phyloP scores from a whole-genome alignment of 352 stramenopile genomes.

The Phytophthora sp. region DNA sequence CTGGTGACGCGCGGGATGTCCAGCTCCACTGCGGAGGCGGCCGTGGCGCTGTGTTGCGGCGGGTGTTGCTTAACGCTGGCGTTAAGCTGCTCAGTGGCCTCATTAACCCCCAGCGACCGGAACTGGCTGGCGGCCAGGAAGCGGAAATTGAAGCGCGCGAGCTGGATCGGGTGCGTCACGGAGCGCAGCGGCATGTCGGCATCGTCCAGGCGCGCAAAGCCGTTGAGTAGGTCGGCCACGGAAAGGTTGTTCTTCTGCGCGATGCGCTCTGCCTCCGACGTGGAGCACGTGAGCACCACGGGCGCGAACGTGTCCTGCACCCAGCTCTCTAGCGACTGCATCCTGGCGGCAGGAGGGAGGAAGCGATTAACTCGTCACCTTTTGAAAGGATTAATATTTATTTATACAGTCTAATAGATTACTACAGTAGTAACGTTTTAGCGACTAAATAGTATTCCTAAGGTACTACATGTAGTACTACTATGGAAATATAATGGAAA shows the following conservation, averaged over 20 bases:
- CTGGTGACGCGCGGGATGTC: slow-evolving; percentile 62
- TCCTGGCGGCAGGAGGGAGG: too few relatives aligned
- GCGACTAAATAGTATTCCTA: too few relatives aligned
- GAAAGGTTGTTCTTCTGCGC: slow-evolving; percentile 84
- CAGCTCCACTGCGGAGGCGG: slow-evolving; percentile 54
- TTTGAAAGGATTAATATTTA: too few relatives aligned
- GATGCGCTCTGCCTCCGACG: slow-evolving; percentile 79
- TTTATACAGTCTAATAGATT: too few relatives aligned
- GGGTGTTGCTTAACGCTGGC: slow-evolving; percentile 64
- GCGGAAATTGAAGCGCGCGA: slow-evolving; percentile 78
- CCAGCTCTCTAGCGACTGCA: slow-evolving; percentile 74
- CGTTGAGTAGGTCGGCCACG: slow-evolving; percentile 77
- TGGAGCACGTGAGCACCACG: slow-evolving; percentile 81
- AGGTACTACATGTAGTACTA: too few relatives aligned
- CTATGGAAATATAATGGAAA: too few relatives aligned
- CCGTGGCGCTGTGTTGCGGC: slow-evolving; percentile 33
- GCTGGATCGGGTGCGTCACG: slow-evolving; percentile 68
- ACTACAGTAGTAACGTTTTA: too few relatives aligned
- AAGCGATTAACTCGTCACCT: too few relatives aligned
- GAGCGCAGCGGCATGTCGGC: slow-evolving; percentile 78
- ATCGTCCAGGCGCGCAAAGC: slow-evolving; percentile 63
- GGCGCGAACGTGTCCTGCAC: slow-evolving; percentile 81
- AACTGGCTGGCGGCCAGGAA: slow-evolving; percentile 73
- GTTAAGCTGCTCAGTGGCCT: slow-evolving; percentile 69
- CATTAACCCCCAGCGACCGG: slow-evolving; percentile 43